phyloP scores from a whole-genome alignment of 78 protist species.

The Acrasis kona region DNA sequence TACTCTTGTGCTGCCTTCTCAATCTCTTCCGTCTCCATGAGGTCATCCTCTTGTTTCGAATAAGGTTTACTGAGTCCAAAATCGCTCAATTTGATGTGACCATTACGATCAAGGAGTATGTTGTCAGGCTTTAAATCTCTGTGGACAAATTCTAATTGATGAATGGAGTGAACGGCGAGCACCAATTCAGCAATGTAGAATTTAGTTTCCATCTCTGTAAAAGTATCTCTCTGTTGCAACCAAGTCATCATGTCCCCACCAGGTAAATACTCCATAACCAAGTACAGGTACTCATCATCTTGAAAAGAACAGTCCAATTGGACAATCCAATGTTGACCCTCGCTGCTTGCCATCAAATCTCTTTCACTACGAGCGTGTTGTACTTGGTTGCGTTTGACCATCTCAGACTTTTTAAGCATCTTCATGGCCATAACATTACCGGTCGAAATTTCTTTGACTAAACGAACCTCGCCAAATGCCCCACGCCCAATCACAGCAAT shows the following conservation, averaged over 20 bases:
- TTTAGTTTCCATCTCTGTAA: conserved; percentile 51
- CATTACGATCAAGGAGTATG: conserved; percentile 29
- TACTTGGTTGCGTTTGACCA: conserved; percentile 20
- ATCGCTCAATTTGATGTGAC: conserved; percentile 70
- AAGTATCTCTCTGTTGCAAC: conserved; percentile 52
- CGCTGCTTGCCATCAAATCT: background rate
- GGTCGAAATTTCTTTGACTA: background rate
- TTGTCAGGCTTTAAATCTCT: conserved; percentile 64
- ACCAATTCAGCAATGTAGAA: conserved; percentile 79
- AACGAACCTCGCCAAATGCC: conserved; percentile 69
- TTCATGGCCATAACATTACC: conserved; percentile 61
- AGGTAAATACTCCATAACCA: conserved; percentile 14
- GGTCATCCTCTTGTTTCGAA: conserved; percentile 29
- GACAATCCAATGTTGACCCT: conserved; percentile 9
- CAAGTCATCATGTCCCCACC: conserved; percentile 67
- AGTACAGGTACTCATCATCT: conserved; percentile 3
- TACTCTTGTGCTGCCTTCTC: conserved; percentile 30
- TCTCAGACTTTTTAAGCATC: conserved; percentile 43
- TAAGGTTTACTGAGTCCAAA: conserved; percentile 73
- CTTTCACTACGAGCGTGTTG: background rate
- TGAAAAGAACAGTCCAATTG: conserved; percentile 17
- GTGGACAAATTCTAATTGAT: conserved; percentile 59
- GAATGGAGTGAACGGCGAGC: conserved; percentile 68
- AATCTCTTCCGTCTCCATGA: conserved; percentile 38
- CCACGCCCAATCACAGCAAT: conserved; percentile 71